A percentile compares a stretch with the other conserved stretches of the same genome.
Conservation (phyloP, 805 yeast genomes). For the Lachancea sp. region DNA sequence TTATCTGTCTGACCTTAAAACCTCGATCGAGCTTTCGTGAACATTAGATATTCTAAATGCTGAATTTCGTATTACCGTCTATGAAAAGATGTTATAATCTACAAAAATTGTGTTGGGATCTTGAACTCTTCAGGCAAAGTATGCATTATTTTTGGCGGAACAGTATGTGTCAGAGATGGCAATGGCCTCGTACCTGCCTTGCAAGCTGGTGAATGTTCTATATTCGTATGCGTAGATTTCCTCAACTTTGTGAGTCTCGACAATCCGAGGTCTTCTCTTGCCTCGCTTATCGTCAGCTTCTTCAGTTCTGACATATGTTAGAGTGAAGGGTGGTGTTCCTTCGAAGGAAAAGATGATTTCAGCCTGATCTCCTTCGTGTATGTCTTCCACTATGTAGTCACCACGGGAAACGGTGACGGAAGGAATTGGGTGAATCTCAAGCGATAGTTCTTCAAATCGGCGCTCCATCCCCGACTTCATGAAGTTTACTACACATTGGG, state of each 20-base stretch:
- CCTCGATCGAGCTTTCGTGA: too few species aligned
- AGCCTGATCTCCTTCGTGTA: conserved; percentile 92
- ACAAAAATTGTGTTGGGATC: background rate
- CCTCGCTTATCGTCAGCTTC: conserved; percentile 37
- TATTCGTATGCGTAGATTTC: conserved; percentile 66
- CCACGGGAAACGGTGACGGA: conserved; percentile 84
- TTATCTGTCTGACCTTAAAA: too few species aligned
- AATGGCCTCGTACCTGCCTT: conserved; percentile 91
- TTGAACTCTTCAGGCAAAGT: conserved; percentile 12
- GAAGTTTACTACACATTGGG: conserved; percentile 63
- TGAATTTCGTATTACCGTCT: conserved; percentile 4
- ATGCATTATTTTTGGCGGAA: conserved; percentile 40
- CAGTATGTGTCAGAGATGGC: conserved; percentile 85
- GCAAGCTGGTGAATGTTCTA: conserved; percentile 69
- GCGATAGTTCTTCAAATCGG: conserved; percentile 31
- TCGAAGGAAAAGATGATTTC: conserved; percentile 75
- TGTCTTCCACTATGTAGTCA: conserved; percentile 65
- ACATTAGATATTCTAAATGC: too few species aligned
- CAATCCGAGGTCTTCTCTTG: conserved; percentile 47
- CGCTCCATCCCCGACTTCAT: conserved; percentile 35
- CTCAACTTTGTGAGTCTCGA: conserved; percentile 50
- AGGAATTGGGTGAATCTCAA: conserved; percentile 50
- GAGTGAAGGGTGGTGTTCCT: conserved; percentile 86
- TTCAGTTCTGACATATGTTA: conserved; percentile 75
- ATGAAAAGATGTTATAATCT: conserved; percentile 3